Conservation (phyloP, 306 rosid species). For the Boehmeria nivea region DNA sequence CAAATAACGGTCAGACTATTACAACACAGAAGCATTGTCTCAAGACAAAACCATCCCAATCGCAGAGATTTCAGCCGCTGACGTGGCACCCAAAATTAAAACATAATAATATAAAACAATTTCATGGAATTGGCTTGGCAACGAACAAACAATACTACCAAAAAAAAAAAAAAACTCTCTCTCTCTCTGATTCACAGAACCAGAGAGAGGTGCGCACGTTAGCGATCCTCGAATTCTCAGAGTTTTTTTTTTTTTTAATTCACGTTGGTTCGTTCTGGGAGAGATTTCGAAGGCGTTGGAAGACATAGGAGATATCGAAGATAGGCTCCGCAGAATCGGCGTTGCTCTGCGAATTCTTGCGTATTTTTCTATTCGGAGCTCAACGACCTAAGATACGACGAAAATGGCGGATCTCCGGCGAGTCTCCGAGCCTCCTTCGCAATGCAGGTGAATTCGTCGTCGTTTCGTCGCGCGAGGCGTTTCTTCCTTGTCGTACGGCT, state of each 20-base stretch:
- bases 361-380: not conserved
- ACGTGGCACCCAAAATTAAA: slow-evolving; percentile 34
- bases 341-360: not conserved
- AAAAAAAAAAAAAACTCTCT: not conserved
- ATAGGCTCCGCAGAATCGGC: too few species aligned
- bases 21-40: slow-evolving; percentile 32
- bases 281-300: too few species aligned
- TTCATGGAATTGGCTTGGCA: slow-evolving; percentile 18
- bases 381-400: slow-evolving; percentile 20
- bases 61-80: slow-evolving; percentile 50
- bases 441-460: slow-evolving; percentile 29
- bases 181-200: not conserved
- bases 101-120: not conserved
- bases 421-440: slow-evolving; percentile 21
- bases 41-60: slow-evolving; percentile 47
- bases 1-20: not conserved
- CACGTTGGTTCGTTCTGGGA: too few species aligned
- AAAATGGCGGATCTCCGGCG: slow-evolving; percentile 23
- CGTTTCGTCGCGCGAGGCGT: slow-evolving; percentile 2
- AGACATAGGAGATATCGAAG: too few species aligned
- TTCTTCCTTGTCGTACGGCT: slow-evolving; percentile 3
- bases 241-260: not conserved
- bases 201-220: slow-evolving; percentile 39
- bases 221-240: slow-evolving; percentile 4
- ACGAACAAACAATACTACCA: not conserved